Percentiles rank a stretch among this genome's conserved stretches.
Evolutionary conservation across 495 filamentous ascomycete species (phyloP).

Genomic region (Jackrogersella minutella): DNA sequence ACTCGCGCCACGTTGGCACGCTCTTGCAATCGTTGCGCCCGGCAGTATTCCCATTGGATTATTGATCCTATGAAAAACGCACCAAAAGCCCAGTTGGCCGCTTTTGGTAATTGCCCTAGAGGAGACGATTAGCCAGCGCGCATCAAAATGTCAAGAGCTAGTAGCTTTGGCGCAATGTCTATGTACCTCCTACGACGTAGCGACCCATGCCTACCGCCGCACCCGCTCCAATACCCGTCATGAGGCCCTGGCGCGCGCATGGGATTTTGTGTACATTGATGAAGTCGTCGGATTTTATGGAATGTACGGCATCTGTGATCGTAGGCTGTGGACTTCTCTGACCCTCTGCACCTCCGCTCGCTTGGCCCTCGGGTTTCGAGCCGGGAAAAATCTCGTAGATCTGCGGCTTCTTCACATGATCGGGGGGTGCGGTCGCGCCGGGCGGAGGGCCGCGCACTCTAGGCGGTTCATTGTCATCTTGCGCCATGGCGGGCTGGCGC

Average conservation of each 20-base stretch:
- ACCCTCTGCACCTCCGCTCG: slow-evolving; percentile 18
- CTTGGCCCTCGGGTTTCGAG: slow-evolving; percentile 45
- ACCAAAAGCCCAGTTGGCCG: slow-evolving; percentile 87
- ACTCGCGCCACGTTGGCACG: slow-evolving; percentile 79
- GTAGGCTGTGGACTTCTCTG: slow-evolving; percentile 56
- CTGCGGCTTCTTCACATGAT: slow-evolving; percentile 44
- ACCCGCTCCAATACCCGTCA: slow-evolving; percentile 82
- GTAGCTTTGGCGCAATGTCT: background rate
- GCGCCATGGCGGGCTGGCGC: slow-evolving; percentile 31
- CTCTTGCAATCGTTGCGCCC: slow-evolving; percentile 72
- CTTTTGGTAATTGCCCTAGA: slow-evolving; percentile 56
- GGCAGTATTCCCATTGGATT: slow-evolving; percentile 81
- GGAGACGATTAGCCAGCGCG: slow-evolving; percentile 27
- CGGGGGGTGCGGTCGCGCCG: slow-evolving; percentile 45
- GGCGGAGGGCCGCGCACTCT: slow-evolving; percentile 47
- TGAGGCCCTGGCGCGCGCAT: slow-evolving; percentile 80
- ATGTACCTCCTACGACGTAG: slow-evolving; percentile 76
- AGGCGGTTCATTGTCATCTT: slow-evolving; percentile 40
- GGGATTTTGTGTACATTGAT: slow-evolving; percentile 78
- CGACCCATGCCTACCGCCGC: slow-evolving; percentile 75
- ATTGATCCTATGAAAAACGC: slow-evolving; percentile 70
- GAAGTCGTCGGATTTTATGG: slow-evolving; percentile 74
- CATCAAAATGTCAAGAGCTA: background rate
- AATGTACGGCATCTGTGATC: slow-evolving; percentile 71
- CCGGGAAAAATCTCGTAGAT: slow-evolving; percentile 53